Conservation (phyloP, 75 land plant genomes). For the Selaginella tamariscina region DNA sequence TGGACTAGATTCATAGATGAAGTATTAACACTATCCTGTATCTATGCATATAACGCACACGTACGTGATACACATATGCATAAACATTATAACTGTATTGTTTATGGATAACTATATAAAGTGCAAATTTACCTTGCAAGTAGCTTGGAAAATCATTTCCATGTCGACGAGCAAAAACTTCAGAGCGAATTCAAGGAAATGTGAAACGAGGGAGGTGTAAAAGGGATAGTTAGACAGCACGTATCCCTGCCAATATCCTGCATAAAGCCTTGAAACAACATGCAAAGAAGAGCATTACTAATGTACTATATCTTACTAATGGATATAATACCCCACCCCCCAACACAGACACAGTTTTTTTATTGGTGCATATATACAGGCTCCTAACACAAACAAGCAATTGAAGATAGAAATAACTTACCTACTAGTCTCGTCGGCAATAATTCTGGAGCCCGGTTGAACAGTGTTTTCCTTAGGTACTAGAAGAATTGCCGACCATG, state of each 20-base stretch:
- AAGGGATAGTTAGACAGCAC: conserved; percentile 59
- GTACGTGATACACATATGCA: no score
- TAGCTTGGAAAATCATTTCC: conserved; percentile 49
- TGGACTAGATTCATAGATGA: no score
- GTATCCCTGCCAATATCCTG: conserved; percentile 40
- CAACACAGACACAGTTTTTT: no score
- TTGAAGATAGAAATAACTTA: no score
- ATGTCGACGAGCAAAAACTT: conserved; percentile 56
- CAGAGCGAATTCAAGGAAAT: conserved; percentile 75
- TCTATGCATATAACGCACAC: no score
- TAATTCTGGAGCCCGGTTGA: neutral
- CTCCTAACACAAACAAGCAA: no score
- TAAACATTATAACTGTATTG: neutral
- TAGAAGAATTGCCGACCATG: conserved; percentile 30
- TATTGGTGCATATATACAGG: no score
- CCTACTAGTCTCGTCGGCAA: neutral
- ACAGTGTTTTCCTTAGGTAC: neutral
- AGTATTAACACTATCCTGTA: no score
- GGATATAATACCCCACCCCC: no score
- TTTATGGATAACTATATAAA: neutral
- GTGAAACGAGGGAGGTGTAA: conserved; percentile 60
- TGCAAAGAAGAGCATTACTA: no score
- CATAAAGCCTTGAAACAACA: no score
- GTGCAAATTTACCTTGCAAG: conserved; percentile 38
- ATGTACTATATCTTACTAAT: no score